phyloP scores from a whole-genome alignment of 306 rosid genomes.

The Ormosia semicastrata region DNA sequence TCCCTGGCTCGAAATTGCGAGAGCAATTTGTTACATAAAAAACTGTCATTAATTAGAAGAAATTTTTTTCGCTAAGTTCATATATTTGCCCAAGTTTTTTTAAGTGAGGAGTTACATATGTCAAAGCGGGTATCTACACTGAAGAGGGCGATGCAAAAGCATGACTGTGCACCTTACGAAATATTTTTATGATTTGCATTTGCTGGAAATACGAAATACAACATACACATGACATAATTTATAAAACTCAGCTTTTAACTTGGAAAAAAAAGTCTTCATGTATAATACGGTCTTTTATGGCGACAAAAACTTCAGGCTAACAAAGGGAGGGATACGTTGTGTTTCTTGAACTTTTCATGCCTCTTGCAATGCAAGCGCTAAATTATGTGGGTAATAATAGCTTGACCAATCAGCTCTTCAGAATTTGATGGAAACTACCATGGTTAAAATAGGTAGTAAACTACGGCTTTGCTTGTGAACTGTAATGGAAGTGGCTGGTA shows the following conservation, averaged over 20 bases:
- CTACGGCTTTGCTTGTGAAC: neutral
- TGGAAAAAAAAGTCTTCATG: neutral
- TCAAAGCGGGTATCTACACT: neutral
- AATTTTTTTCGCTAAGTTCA: constrained; percentile 4
- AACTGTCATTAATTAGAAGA: neutral
- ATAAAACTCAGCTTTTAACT: neutral
- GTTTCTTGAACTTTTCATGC: constrained; percentile 3
- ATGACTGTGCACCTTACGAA: neutral
- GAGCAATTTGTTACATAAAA: neutral
- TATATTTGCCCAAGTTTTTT: neutral
- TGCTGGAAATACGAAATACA: neutral
- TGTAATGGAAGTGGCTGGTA: neutral
- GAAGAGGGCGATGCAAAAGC: constrained; percentile 11
- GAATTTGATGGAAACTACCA: neutral
- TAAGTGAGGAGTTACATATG: neutral
- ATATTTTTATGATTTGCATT: constrained; percentile 10
- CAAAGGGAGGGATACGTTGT: neutral
- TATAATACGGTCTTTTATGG: neutral
- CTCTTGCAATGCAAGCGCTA: neutral
- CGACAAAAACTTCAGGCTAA: neutral
- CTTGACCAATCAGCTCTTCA: constrained; percentile 4
- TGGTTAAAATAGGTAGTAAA: neutral
- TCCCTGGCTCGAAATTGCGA: no score
- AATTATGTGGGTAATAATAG: neutral
- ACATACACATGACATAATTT: neutral